Evolutionary conservation across 345 rosid genomes (phyloP).

Genomic region (Jatropha curcas): DNA sequence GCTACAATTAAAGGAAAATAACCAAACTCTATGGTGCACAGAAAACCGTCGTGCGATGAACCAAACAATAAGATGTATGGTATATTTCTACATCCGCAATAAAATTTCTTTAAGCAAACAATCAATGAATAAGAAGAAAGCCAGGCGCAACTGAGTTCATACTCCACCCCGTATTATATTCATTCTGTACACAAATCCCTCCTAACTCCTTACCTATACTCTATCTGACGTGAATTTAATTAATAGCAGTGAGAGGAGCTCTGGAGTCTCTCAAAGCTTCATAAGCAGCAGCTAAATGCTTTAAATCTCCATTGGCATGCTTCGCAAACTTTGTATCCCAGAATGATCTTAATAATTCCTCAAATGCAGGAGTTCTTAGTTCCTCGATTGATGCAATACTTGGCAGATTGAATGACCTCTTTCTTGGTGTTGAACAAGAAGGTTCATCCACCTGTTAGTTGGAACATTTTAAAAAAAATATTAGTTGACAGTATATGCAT

Average conservation of each 20-base stretch:
- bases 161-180: background rate
- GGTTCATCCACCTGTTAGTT: conserved; percentile 76
- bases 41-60: background rate
- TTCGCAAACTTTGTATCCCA: conserved; percentile 64
- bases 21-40: too few species aligned
- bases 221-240: conserved; percentile 34
- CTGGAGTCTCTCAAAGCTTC: conserved; percentile 74
- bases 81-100: conserved; percentile 15
- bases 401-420: conserved; percentile 73
- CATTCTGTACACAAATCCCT: conserved; percentile 43
- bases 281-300: conserved; percentile 48
- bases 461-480: too few species aligned
- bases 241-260: conserved; percentile 83
- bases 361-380: conserved; percentile 82
- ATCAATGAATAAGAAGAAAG: conserved; percentile 35
- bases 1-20: too few species aligned
- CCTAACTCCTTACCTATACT: background rate
- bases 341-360: conserved; percentile 70
- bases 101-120: conserved; percentile 22
- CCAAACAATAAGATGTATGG: background rate
- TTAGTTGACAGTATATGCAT: background rate
- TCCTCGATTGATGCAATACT: conserved; percentile 78
- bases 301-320: conserved; percentile 74
- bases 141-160: background rate
- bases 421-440: conserved; percentile 87